Evolutionary conservation across 2,329 filamentous ascomycete genomes (phyloP).

Genomic region (Alternaria hordeiaustralica): DNA sequence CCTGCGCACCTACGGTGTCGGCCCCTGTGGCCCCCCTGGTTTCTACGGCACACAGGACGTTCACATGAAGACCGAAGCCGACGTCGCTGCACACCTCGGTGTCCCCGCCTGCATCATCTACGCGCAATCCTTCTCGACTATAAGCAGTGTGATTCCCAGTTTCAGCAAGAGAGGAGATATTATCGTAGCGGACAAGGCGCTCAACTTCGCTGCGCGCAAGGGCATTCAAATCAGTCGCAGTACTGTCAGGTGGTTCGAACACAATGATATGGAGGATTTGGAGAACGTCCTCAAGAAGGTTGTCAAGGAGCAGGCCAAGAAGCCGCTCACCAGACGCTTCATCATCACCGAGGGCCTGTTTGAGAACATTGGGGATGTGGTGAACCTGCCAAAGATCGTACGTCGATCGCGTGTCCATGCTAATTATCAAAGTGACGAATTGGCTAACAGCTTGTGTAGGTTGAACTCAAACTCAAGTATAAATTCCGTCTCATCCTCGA

Average conservation of each 20-base stretch:
- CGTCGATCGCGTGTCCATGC: slow-evolving; percentile 36
- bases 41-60: slow-evolving; percentile 99
- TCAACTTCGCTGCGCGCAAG: slow-evolving; percentile 93
- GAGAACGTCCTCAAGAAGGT: slow-evolving; percentile 85
- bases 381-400: slow-evolving; percentile 84
- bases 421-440: not conserved
- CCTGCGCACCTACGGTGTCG: slow-evolving; percentile 92
- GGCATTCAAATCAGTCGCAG: slow-evolving; percentile 92
- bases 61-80: slow-evolving; percentile 94
- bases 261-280: slow-evolving; percentile 94
- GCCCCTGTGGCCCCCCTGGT: slow-evolving; percentile 93
- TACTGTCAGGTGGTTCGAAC: slow-evolving; percentile 91
- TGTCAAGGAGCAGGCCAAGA: slow-evolving; percentile 84
- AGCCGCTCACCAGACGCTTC: slow-evolving; percentile 88
- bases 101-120: slow-evolving; percentile 92
- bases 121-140: slow-evolving; percentile 93
- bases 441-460: slow-evolving; percentile 52
- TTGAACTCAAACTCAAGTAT: slow-evolving; percentile 93
- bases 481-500: slow-evolving; percentile 98
- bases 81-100: slow-evolving; percentile 89
- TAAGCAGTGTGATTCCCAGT: slow-evolving; percentile 94
- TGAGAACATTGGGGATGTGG: slow-evolving; percentile 85
- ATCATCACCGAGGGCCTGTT: slow-evolving; percentile 96
- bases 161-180: slow-evolving; percentile 98
- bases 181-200: slow-evolving; percentile 91